These are phyloP conservation scores for Punica granatum DNA, from an alignment of 345 rosid genomes.

Conservation along the genomic window DNA sequence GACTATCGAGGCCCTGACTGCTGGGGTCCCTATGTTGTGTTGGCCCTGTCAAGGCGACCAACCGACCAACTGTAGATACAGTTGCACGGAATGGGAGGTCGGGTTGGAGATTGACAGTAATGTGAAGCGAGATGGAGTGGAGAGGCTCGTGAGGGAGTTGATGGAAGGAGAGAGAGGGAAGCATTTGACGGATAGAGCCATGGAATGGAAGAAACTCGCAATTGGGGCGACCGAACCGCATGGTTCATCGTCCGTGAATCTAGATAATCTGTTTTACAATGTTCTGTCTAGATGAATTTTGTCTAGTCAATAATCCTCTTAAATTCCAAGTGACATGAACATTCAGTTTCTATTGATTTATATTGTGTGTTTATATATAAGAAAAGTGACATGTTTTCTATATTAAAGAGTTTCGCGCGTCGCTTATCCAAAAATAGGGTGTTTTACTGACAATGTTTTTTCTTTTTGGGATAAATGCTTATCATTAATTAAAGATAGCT, in stretches of 20 bases:
- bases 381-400: too few species aligned
- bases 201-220: constrained; percentile 32
- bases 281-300: background rate
- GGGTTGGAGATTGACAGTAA: constrained; percentile 41
- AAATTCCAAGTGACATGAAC: background rate
- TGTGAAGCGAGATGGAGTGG: constrained; percentile 39
- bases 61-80: constrained; percentile 33
- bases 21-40: constrained; percentile 47
- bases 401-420: too few species aligned
- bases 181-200: constrained; percentile 36
- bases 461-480: too few species aligned
- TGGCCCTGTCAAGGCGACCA: constrained; percentile 56
- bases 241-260: constrained; percentile 17
- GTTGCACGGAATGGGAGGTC: constrained; percentile 38
- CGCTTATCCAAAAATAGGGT: too few species aligned
- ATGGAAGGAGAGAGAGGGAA: constrained; percentile 37
- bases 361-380: too few species aligned
- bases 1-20: constrained; percentile 29
- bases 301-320: background rate
- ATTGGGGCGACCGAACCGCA: constrained; percentile 6
- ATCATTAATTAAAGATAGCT: too few species aligned
- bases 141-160: constrained; percentile 31
- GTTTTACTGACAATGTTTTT: too few species aligned
- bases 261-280: background rate
- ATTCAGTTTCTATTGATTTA: too few species aligned